Base-by-base conservation (phyloP, 176 grass and related monocot genomes). In the Olyra latifolia region DNA sequence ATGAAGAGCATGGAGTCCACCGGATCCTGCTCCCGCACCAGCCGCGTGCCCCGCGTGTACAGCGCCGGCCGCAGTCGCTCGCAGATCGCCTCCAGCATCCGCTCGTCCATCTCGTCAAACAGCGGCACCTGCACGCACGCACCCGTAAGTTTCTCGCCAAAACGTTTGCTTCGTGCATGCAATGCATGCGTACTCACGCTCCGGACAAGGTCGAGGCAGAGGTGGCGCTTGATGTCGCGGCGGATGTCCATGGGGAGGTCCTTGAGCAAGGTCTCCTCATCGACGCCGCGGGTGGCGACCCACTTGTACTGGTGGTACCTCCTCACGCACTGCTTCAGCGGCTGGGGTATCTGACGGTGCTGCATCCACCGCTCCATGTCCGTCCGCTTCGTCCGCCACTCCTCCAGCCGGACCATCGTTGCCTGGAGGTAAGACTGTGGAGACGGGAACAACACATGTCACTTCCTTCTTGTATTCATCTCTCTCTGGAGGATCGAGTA, bases 291-390 rank as follows among this genome's bases (percentile, higher is more conserved):
- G 30, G 96, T 95, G 5, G 96, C 92, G 16, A 95, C 81, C 96
- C 96, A 98, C 50, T 78, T 75, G 60, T 93, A 95, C 81, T 99
- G 92, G 71, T 99, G 86, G 91, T 99, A 91, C 61, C 86, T 47
- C 24, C 96, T 80, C 38, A 99, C 92, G 39, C 83, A 80, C 81
- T 95, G 90, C 77, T 74, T 80, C 86, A 99, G 90, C 69, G 88
- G 71, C 56, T 78, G 86, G 0, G 96, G 96, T 27, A 99, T 90
- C 89, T 95, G 93, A 13, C 96, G 82, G 66, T 99, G 96, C 28
- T 89, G 88, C 96, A 99, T 98, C 95, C 95, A 98, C 46, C 93
- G 90, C 75, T 98, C 95, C 82, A 85, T 95, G 83, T 98, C 95
- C 10, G 91, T 98, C 70, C 83, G 81, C 81, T 88, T 95, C 43